A percentile compares a stretch with the other conserved stretches of the same genome.
These are phyloP conservation scores for Saturnispora mendoncae DNA, from an alignment of 805 yeast species.

Conservation along the genomic window DNA sequence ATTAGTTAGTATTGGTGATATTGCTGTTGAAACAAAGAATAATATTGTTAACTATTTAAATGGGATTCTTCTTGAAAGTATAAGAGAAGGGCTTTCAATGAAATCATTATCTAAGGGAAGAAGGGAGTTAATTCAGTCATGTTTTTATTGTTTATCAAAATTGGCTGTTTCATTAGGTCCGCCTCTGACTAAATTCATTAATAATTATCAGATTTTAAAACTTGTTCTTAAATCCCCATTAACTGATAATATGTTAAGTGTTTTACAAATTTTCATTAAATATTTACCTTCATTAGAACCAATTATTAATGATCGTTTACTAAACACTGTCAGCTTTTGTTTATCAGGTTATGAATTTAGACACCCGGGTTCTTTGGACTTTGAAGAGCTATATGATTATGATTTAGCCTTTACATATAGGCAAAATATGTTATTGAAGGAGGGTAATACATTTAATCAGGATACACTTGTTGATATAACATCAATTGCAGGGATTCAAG, in stretches of 20 bases:
- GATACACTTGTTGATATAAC: slow-evolving; percentile 17
- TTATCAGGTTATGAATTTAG: slow-evolving; percentile 73
- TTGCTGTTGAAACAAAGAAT: slow-evolving; percentile 70
- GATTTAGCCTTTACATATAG: slow-evolving; percentile 72
- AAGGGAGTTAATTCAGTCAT: slow-evolving; percentile 72
- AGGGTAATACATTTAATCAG: slow-evolving; percentile 37
- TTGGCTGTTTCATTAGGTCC: slow-evolving; percentile 87
- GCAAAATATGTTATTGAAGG: slow-evolving; percentile 60
- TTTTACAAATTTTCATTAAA: slow-evolving; percentile 55
- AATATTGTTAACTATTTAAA: slow-evolving; percentile 83
- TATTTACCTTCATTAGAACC: slow-evolving; percentile 75
- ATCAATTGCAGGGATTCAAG: slow-evolving; percentile 17
- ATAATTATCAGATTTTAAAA: slow-evolving; percentile 64
- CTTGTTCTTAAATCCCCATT: slow-evolving; percentile 75
- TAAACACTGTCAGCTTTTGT: slow-evolving; percentile 64
- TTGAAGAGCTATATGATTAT: slow-evolving; percentile 47
- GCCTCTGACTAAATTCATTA: slow-evolving; percentile 81
- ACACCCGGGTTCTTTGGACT: slow-evolving; percentile 81
- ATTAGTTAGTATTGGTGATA: slow-evolving; percentile 73
- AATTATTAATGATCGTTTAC: slow-evolving; percentile 58
- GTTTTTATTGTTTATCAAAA: slow-evolving; percentile 82
- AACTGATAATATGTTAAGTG: slow-evolving; percentile 73
- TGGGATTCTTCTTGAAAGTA: slow-evolving; percentile 76
- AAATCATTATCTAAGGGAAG: slow-evolving; percentile 51
- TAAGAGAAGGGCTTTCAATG: slow-evolving; percentile 62